Conservation (phyloP, 441 rosid species). For the Aleurites moluccanus region DNA sequence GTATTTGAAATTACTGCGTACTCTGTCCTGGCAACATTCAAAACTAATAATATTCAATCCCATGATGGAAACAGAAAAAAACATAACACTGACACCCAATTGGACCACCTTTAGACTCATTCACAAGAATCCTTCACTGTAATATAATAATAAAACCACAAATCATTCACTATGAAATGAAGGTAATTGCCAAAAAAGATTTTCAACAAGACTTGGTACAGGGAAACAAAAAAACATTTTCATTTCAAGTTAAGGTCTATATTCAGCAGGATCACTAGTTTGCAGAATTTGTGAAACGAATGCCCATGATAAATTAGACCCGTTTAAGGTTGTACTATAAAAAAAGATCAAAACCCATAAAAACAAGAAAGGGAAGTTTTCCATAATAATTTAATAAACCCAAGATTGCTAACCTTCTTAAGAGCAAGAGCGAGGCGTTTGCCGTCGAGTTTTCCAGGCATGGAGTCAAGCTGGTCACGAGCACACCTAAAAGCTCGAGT, state of each 20-base stretch:
- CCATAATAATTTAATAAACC: not conserved
- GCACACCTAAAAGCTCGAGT: slow-evolving; percentile 72
- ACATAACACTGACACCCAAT: slow-evolving; percentile 3
- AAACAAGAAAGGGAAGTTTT: not conserved
- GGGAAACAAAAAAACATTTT: not conserved
- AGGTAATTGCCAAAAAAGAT: not conserved
- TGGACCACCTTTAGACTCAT: slow-evolving; percentile 15
- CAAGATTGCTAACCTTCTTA: slow-evolving; percentile 57
- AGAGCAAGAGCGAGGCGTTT: slow-evolving; percentile 89
- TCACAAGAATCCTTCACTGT: not conserved
- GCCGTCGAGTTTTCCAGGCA: slow-evolving; percentile 73
- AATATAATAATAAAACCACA: not conserved
- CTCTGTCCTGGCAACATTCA: slow-evolving; percentile 10
- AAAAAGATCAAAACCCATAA: slow-evolving; percentile 10
- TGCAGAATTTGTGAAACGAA: not conserved
- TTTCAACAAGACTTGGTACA: not conserved
- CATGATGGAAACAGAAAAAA: slow-evolving; percentile 3
- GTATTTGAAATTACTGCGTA: slow-evolving; percentile 4
- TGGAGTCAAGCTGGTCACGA: slow-evolving; percentile 73
- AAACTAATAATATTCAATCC: not conserved
- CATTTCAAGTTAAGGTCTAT: not conserved
- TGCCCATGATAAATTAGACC: not conserved
- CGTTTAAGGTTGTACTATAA: not conserved
- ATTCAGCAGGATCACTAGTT: not conserved
- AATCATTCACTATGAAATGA: not conserved